Conservation (phyloP, 1,284 basidiomycete genomes). For the Xerocomus minutiporus region DNA sequence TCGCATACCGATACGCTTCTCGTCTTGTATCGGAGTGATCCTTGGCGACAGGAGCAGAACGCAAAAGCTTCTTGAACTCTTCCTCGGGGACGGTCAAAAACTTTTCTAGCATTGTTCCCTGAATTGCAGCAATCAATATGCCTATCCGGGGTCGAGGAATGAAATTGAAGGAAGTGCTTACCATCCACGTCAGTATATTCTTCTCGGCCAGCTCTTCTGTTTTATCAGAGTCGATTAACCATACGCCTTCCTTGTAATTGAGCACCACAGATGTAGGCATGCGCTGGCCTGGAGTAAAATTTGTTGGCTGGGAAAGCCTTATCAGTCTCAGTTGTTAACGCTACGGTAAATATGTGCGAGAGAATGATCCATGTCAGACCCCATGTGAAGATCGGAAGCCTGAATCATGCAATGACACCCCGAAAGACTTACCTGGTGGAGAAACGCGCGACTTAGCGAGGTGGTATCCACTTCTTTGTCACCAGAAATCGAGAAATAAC, state of each 20-base stretch:
- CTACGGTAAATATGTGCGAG: background rate
- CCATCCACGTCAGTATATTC: conserved; percentile 81
- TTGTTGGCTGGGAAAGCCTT: conserved; percentile 41
- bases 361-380: background rate
- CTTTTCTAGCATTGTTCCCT: conserved; percentile 90
- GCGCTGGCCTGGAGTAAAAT: conserved; percentile 78
- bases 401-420: too few species aligned
- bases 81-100: conserved; percentile 69
- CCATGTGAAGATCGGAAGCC: background rate
- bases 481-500: conserved; percentile 79
- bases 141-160: background rate
- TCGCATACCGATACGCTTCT: conserved; percentile 82
- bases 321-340: conserved; percentile 4
- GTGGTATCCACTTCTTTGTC: conserved; percentile 60
- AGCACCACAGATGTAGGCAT: conserved; percentile 75
- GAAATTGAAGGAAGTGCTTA: conserved; percentile 32
- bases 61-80: conserved; percentile 65
- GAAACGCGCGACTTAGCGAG: conserved; percentile 56
- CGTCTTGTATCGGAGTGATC: conserved; percentile 38
- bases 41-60: conserved; percentile 37
- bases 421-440: conserved; percentile 46
- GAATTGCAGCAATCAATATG: background rate
- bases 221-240: conserved; percentile 75
- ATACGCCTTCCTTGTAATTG: conserved; percentile 62
- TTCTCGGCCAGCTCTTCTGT: conserved; percentile 48